phyloP scores from a whole-genome alignment of 2,329 filamentous ascomycete genomes.

The Venturiaceae sp. region DNA sequence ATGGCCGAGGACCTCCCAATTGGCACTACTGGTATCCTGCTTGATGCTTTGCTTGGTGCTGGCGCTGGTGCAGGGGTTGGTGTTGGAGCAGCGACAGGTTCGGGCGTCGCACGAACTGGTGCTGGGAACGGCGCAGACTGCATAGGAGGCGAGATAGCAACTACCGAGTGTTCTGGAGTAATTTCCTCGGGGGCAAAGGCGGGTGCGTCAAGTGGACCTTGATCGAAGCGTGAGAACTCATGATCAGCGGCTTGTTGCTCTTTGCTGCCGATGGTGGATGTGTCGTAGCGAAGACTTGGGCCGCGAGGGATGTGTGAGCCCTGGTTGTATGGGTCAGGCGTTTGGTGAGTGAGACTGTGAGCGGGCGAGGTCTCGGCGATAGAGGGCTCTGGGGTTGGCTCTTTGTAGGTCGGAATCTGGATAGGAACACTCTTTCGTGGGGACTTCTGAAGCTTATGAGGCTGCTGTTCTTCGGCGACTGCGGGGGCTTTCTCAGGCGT shows the following conservation, averaged over 20 bases:
- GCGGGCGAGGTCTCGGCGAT: constrained; percentile 1
- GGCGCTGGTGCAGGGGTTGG: background rate
- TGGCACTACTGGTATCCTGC: background rate
- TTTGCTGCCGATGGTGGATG: constrained; percentile 51
- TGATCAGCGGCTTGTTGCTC: constrained; percentile 50
- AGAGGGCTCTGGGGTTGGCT: constrained; percentile 4
- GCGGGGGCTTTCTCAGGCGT: background rate
- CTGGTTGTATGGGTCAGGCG: constrained; percentile 15
- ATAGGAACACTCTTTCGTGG: constrained; percentile 4
- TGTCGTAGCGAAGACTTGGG: constrained; percentile 21
- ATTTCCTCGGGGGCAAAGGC: constrained; percentile 57
- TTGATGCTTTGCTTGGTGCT: background rate
- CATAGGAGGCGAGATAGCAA: background rate
- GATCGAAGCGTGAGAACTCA: constrained; percentile 66
- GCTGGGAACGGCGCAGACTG: background rate
- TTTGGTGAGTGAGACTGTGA: constrained; percentile 1
- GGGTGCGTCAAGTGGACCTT: constrained; percentile 78
- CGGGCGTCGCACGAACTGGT: background rate
- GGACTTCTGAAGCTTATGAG: constrained; percentile 7
- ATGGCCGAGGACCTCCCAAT: background rate
- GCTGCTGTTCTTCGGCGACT: background rate
- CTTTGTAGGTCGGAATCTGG: background rate
- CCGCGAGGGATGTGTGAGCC: constrained; percentile 35
- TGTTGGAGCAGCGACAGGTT: background rate
- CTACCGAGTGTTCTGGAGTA: constrained; percentile 3